Percentiles rank a stretch among this genome's conserved stretches.
These are phyloP conservation scores for Claviceps cyperi DNA, from an alignment of 2,329 filamentous ascomycete genomes.

Conservation along the genomic window DNA sequence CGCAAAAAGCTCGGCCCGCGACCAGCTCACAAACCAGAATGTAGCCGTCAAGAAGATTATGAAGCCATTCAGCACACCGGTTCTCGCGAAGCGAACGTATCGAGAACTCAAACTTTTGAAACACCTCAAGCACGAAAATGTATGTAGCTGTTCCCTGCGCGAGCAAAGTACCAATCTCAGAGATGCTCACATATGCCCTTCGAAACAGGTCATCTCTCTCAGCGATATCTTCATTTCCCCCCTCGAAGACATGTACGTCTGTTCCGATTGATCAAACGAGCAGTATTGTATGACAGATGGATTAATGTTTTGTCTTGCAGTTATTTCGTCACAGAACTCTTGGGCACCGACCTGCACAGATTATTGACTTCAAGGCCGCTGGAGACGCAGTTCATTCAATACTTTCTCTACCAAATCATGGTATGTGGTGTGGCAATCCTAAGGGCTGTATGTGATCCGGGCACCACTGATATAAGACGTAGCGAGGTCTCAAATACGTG, in stretches of 20 bases:
- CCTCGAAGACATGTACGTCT: slow-evolving; percentile 83
- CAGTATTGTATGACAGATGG: slow-evolving; percentile 4
- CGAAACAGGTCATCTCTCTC: slow-evolving; percentile 72
- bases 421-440: slow-evolving; percentile 29
- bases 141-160: slow-evolving; percentile 23
- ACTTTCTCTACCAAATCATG: slow-evolving; percentile 98
- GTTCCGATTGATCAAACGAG: not conserved
- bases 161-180: not conserved
- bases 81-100: slow-evolving; percentile 94
- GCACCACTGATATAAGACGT: slow-evolving; percentile 8
- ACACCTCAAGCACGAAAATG: slow-evolving; percentile 93
- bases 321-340: slow-evolving; percentile 95
- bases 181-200: slow-evolving; percentile 2
- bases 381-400: slow-evolving; percentile 99
- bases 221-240: slow-evolving; percentile 99
- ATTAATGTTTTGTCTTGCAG: slow-evolving; percentile 28
- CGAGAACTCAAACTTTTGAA: slow-evolving; percentile 94
- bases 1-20: slow-evolving; percentile 70
- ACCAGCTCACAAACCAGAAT: slow-evolving; percentile 92
- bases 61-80: slow-evolving; percentile 99
- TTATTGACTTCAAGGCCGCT: slow-evolving; percentile 88
- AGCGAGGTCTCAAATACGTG: slow-evolving; percentile 97
- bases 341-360: slow-evolving; percentile 91
- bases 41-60: slow-evolving; percentile 99
- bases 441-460: not conserved